These are phyloP conservation scores for Pyrus hybrid DNA, from an alignment of 331 rosid genomes.

Conservation along the genomic window DNA sequence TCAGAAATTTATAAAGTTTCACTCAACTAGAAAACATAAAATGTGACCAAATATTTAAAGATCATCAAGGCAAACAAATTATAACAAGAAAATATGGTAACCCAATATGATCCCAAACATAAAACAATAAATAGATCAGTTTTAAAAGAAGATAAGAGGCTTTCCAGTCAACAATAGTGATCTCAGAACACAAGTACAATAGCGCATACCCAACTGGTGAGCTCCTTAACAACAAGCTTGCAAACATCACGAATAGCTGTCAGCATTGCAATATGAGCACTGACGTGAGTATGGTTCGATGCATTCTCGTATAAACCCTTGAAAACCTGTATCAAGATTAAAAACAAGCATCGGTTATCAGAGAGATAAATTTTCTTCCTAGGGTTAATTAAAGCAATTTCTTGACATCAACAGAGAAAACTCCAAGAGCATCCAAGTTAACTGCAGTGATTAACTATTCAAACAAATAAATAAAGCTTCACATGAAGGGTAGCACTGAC, in stretches of 20 bases:
- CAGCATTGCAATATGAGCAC: constrained; percentile 72
- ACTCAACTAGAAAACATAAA: background rate
- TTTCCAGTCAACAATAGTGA: background rate
- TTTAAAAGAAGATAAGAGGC: background rate
- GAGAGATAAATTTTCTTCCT: background rate
- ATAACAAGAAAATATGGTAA: background rate
- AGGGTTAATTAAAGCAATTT: background rate
- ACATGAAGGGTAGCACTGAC: constrained; percentile 19
- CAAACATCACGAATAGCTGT: constrained; percentile 98
- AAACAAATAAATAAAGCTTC: background rate
- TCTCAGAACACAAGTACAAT: background rate
- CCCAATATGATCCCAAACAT: background rate
- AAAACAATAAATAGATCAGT: too few relatives aligned
- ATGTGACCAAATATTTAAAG: background rate
- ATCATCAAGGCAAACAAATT: background rate
- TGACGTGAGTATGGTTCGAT: constrained; percentile 58
- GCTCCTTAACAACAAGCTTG: constrained; percentile 92
- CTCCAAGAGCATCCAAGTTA: constrained; percentile 2
- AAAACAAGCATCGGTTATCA: background rate
- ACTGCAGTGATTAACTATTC: background rate
- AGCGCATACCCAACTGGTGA: constrained; percentile 88
- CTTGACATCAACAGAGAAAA: background rate
- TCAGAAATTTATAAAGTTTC: background rate
- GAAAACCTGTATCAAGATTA: constrained; percentile 48
- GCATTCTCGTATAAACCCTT: constrained; percentile 81